These are phyloP conservation scores for Ceratocystiopsis sp. DNA, from an alignment of 2,329 filamentous ascomycete species.

Conservation along the genomic window DNA sequence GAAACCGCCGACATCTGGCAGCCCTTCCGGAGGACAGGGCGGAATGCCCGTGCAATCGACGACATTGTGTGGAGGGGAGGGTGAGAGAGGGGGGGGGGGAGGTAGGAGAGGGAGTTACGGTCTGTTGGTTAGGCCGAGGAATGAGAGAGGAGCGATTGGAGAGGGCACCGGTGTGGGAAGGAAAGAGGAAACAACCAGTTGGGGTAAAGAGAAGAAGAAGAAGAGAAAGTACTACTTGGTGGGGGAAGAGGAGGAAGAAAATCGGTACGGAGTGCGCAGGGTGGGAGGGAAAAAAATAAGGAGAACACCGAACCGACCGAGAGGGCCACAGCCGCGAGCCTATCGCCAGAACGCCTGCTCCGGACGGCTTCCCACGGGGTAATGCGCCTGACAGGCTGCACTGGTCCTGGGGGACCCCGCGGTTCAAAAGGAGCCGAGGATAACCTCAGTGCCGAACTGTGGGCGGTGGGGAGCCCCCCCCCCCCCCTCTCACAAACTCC, in stretches of 20 bases:
- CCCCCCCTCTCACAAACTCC: no score
- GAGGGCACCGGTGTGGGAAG: no score
- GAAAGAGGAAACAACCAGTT: not conserved
- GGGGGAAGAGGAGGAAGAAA: not conserved
- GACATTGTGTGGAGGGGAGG: slow-evolving; percentile 20
- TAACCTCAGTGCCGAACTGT: no score
- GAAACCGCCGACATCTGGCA: slow-evolving; percentile 16
- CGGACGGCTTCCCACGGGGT: no score
- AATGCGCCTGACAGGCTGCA: no score
- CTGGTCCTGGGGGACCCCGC: no score
- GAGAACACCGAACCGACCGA: not conserved
- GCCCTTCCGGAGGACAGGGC: slow-evolving; percentile 32
- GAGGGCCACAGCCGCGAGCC: no score
- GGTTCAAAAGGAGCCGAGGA: no score
- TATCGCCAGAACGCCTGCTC: no score
- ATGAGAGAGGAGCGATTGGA: not conserved
- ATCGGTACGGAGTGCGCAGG: not conserved
- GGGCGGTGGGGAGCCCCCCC: no score
- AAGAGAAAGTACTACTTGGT: not conserved
- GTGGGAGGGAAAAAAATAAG: not conserved
- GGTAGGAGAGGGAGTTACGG: no score
- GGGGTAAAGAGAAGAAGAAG: not conserved
- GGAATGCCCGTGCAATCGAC: slow-evolving; percentile 31
- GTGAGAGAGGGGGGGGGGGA: no score
- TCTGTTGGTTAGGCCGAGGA: not conserved